Conservation (phyloP, 306 rosid species). For the Inga leiocalycina region DNA sequence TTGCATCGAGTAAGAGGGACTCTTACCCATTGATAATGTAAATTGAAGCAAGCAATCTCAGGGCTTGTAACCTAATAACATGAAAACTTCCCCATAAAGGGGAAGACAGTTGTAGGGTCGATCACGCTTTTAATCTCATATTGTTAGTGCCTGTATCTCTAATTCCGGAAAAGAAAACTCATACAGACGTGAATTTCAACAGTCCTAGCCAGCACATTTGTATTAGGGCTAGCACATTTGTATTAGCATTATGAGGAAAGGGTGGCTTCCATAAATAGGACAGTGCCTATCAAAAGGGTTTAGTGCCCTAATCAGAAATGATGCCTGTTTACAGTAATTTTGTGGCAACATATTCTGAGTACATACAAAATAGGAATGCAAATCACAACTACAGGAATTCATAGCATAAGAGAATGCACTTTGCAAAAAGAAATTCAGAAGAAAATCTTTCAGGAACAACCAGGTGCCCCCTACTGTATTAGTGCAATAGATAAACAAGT, state of each 20-base stretch:
- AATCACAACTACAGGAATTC: background rate
- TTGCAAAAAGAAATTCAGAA: background rate
- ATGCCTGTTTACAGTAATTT: background rate
- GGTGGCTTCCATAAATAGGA: background rate
- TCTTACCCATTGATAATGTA: no score
- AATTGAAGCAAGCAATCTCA: background rate
- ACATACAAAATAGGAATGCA: background rate
- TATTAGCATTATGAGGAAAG: background rate
- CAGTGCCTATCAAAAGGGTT: background rate
- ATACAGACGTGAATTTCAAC: background rate
- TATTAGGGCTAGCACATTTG: background rate
- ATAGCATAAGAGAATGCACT: constrained; percentile 6
- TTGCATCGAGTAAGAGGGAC: background rate
- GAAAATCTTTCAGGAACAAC: background rate
- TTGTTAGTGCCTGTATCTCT: no score
- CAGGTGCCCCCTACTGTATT: background rate
- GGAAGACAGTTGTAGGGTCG: no score
- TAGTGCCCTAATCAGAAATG: background rate
- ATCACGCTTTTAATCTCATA: no score
- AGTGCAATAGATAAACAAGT: background rate
- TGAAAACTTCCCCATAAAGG: no score
- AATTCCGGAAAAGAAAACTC: background rate
- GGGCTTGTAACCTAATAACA: no score
- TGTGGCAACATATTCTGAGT: background rate
- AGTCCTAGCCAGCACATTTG: background rate